Base-by-base conservation (phyloP, 805 yeast species). In the Pichia rugopelliculosa region DNA sequence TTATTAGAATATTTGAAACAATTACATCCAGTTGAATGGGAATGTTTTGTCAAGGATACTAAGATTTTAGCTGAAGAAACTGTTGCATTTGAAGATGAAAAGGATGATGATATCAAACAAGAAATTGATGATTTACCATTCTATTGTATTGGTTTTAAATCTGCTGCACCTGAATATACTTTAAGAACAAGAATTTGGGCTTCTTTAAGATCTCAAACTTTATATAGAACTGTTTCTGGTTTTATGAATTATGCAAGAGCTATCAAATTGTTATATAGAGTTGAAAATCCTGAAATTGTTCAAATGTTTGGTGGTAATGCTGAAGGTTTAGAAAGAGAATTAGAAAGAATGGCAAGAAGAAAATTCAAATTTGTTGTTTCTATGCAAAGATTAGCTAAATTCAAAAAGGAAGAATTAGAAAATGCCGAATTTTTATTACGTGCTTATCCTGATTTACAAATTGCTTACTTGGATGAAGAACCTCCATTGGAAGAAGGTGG, bases 251-350 rank as follows among this genome's bases (percentile, higher is more conserved):
- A 91, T 67, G 85, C 96, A 26, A 84, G 96, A 68, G 98, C 99
- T 26, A 88, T 91, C 62, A 93, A 90, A 69, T 73, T 91, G 60
- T 74, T 91, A 51, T 89, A 88, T 73, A 84, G 95, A 71, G 95
- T 93, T 59, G 98, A 93, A 69, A 87, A 87, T 67, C 95, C 95
- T 40, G 96, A 87, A 67, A 82, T 88, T 66, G 95, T 90, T 52
- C 97, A 93, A 75, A 88, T 90, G 89, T 91, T 90, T 65, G 98
- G 97, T 59, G 98, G 98, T 59, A 95, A 91, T 66, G 95, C 97
- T 51, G 98, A 91, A 72, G 95, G 96, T 59, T 77, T 78, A 60
- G 98, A 93, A 74, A 80, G 89, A 69, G 98, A 95, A 68, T 80
- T 91, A 56, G 97, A 91, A 70, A 80, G 79, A 59, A 82, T 87